These are phyloP conservation scores for Carex arenaria DNA, from an alignment of 202 grass and related monocot species.

Conservation along the genomic window DNA sequence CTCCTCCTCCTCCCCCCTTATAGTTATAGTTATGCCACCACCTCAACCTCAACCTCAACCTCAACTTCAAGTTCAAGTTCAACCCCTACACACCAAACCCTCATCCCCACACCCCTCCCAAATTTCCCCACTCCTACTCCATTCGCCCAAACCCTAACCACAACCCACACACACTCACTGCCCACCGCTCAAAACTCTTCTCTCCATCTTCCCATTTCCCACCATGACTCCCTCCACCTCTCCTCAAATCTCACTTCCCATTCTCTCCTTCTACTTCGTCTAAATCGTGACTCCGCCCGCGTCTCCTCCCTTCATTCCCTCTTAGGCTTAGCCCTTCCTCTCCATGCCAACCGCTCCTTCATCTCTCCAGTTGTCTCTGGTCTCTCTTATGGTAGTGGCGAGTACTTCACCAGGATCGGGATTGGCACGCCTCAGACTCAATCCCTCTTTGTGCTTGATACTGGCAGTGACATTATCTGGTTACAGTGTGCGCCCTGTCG, in stretches of 20 bases:
- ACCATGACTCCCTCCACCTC: conserved; percentile 2
- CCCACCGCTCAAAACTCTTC: background rate
- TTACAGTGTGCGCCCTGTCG: conserved; percentile 63
- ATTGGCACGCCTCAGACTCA: conserved; percentile 47
- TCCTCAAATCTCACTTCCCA: conserved; percentile 16
- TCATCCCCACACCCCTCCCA: conserved; percentile 21
- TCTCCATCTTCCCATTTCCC: conserved; percentile 12
- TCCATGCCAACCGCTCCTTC: conserved; percentile 16
- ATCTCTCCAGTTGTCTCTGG: conserved; percentile 41
- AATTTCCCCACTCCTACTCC: background rate
- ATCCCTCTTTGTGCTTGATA: conserved; percentile 66
- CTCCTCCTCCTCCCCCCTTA: background rate
- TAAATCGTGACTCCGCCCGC: conserved; percentile 19
- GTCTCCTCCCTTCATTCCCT: conserved; percentile 23
- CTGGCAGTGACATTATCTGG: conserved; percentile 73
- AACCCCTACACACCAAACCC: conserved; percentile 19
- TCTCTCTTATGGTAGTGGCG: conserved; percentile 42
- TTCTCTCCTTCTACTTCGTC: conserved; percentile 19
- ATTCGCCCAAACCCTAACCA: background rate
- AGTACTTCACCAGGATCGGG: conserved; percentile 54
- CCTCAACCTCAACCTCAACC: too few relatives aligned
- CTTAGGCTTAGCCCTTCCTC: background rate
- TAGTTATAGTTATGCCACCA: background rate
- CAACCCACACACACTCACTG: background rate
- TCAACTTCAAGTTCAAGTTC: too few relatives aligned